Evolutionary conservation across 2,329 filamentous ascomycete genomes (phyloP).

Genomic region (Cercospora sesami): DNA sequence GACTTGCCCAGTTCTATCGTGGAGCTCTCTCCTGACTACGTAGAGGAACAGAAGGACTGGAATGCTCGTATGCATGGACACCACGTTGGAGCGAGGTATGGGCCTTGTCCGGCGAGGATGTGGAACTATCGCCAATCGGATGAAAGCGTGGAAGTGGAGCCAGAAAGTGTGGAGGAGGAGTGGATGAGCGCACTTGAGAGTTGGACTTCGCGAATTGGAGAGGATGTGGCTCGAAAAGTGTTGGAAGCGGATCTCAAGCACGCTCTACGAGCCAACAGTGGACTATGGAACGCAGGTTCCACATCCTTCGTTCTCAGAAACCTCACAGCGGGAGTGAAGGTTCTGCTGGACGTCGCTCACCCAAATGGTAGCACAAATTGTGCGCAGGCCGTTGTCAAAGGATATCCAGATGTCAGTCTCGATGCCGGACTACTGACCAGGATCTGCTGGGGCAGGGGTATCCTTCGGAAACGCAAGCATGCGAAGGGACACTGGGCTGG

Average conservation of each 20-base stretch:
- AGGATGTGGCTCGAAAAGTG: background rate
- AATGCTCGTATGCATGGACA: background rate
- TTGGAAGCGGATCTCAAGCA: background rate
- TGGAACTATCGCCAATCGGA: background rate
- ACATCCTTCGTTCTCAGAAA: too few species aligned
- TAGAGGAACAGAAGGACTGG: background rate
- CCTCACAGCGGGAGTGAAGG: too few species aligned
- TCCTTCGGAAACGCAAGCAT: background rate
- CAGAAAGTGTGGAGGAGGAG: background rate
- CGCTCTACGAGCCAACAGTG: too few species aligned
- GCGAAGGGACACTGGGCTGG: background rate
- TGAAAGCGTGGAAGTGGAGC: background rate
- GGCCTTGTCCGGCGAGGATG: background rate
- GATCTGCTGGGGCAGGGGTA: background rate
- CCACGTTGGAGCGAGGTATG: background rate
- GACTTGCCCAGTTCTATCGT: background rate
- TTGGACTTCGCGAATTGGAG: background rate
- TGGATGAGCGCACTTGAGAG: background rate
- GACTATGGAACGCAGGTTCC: too few species aligned
- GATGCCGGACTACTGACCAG: background rate
- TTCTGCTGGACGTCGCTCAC: too few species aligned
- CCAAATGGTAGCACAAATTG: too few species aligned
- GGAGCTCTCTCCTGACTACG: background rate
- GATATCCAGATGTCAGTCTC: background rate
- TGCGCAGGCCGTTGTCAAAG: background rate